These are phyloP conservation scores for Mycena chlorophos DNA, from an alignment of 768 basidiomycete genomes.

Conservation along the genomic window DNA sequence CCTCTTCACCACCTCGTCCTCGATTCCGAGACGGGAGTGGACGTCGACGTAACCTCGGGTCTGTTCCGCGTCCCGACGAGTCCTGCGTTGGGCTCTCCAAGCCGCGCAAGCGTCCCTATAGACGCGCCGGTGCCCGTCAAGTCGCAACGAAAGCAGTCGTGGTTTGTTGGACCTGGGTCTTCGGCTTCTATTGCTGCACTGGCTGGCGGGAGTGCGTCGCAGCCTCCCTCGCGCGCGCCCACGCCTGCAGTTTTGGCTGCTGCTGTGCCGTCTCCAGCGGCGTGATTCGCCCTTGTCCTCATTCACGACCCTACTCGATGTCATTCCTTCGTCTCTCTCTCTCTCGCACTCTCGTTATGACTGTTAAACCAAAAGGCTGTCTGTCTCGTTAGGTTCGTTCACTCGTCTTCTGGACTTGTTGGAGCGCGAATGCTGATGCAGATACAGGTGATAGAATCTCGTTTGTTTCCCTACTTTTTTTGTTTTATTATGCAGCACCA, in stretches of 20 bases:
- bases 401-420: not conserved
- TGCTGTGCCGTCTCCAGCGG: too few species aligned
- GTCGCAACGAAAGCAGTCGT: constrained; percentile 23
- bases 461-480: not conserved
- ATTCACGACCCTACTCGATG: too few species aligned
- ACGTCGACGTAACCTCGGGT: constrained; percentile 14
- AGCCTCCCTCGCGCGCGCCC: too few species aligned
- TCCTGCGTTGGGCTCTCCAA: constrained; percentile 5
- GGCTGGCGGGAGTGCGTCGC: too few species aligned
- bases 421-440: not conserved
- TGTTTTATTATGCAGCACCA: not conserved
- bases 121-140: constrained; percentile 21
- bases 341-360: too few species aligned
- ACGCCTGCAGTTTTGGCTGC: too few species aligned
- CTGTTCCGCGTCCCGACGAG: not conserved
- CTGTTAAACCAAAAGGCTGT: constrained; percentile 1
- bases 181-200: too few species aligned
- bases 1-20: constrained; percentile 22
- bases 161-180: constrained; percentile 15
- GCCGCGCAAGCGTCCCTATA: constrained; percentile 3
- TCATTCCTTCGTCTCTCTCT: too few species aligned
- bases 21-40: constrained; percentile 12
- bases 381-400: constrained; percentile 17
- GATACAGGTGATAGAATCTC: not conserved
- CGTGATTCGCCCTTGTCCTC: too few species aligned